Conservation (phyloP, 2,329 filamentous ascomycete genomes). For the Sporothrix globosa region DNA sequence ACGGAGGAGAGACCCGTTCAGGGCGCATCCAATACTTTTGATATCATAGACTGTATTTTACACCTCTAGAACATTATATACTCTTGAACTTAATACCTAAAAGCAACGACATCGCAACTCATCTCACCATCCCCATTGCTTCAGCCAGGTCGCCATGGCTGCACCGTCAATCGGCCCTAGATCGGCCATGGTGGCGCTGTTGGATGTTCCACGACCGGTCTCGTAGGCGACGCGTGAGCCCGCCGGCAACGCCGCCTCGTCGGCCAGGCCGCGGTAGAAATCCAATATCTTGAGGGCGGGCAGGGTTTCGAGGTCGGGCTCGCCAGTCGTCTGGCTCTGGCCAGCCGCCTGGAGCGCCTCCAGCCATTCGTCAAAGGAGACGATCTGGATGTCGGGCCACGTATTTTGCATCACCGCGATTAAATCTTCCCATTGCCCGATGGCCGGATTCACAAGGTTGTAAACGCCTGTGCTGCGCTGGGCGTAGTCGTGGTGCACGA, state of each 20-base stretch:
- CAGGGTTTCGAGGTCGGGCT: conserved; percentile 43
- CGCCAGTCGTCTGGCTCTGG: neutral
- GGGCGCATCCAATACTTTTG: neutral
- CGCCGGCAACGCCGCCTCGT: neutral
- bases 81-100: neutral
- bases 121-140: conserved; percentile 3
- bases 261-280: conserved; percentile 45
- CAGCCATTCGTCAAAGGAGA: conserved; percentile 54
- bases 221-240: conserved; percentile 20
- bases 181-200: conserved; percentile 12
- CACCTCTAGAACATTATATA: neutral
- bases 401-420: conserved; percentile 48
- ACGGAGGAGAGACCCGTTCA: neutral
- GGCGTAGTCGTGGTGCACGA: conserved; percentile 39
- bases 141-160: conserved; percentile 11
- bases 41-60: neutral
- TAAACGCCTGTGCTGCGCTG: conserved; percentile 43
- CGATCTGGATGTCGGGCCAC: conserved; percentile 48
- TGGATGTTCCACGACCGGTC: neutral
- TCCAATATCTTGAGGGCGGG: conserved; percentile 58
- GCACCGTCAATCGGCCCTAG: conserved; percentile 6
- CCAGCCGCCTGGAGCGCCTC: conserved; percentile 43
- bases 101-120: no score
- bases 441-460: conserved; percentile 54
- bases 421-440: conserved; percentile 48